Conservation (phyloP, 2,329 filamentous ascomycete species). For the Bisporella sp. region DNA sequence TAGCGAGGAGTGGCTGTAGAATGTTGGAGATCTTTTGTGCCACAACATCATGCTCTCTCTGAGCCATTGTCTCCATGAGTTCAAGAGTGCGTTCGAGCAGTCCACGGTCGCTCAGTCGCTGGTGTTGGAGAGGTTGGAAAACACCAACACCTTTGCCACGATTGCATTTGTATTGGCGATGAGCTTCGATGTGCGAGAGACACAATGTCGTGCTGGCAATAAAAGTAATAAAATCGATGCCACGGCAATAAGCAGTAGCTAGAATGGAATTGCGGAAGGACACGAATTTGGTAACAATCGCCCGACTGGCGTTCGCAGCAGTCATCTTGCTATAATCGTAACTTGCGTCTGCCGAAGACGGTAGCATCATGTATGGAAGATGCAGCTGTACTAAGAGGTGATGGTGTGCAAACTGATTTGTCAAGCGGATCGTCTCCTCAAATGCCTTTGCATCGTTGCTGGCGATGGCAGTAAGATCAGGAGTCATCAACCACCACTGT, state of each 20-base stretch:
- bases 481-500: conserved; percentile 17
- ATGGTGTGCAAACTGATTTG: conserved; percentile 24
- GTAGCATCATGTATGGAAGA: conserved; percentile 24
- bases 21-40: conserved; percentile 22
- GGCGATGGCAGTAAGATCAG: too few species aligned
- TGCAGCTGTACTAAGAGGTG: conserved; percentile 22
- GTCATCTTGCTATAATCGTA: conserved; percentile 27
- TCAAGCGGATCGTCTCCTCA: conserved; percentile 16
- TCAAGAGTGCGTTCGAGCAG: conserved; percentile 17
- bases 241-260: conserved; percentile 21
- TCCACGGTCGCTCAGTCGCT: conserved; percentile 10
- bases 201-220: conserved; percentile 22
- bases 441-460: neutral
- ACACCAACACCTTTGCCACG: conserved; percentile 8
- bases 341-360: conserved; percentile 22
- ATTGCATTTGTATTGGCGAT: neutral
- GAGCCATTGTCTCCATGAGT: conserved; percentile 15
- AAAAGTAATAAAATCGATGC: conserved; percentile 24
- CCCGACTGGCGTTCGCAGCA: neutral
- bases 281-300: conserved; percentile 14
- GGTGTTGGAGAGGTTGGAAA: conserved; percentile 10
- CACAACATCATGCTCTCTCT: conserved; percentile 15
- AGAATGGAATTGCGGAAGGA: conserved; percentile 12
- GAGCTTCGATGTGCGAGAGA: conserved; percentile 16
- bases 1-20: conserved; percentile 21